Conservation (phyloP, 2,329 filamentous ascomycete genomes). For the Sporothrix globosa region DNA sequence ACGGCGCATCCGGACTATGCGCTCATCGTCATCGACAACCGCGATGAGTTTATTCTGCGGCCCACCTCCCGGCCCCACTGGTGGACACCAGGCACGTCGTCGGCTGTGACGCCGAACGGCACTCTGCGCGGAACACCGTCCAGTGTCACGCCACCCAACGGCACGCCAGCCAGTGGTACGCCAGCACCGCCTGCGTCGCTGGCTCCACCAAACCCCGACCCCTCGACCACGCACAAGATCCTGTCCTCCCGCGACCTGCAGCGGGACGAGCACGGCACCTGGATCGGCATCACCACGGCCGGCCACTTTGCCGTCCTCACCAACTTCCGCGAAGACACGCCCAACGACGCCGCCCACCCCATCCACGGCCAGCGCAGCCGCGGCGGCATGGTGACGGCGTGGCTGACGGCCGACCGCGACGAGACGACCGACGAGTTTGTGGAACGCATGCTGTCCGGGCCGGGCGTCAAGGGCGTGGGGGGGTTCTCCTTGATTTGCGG, state of each 20-base stretch:
- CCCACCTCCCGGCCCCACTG: constrained; percentile 67
- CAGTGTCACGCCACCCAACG: constrained; percentile 23
- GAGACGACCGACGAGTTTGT: constrained; percentile 57
- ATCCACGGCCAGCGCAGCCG: constrained; percentile 61
- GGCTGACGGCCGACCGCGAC: constrained; percentile 57
- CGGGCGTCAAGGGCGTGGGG: constrained; percentile 62
- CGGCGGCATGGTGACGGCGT: constrained; percentile 66
- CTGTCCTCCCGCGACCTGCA: constrained; percentile 66
- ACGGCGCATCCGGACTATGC: constrained; percentile 76
- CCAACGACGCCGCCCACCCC: constrained; percentile 55
- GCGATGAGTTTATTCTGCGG: constrained; percentile 71
- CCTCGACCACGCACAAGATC: constrained; percentile 44
- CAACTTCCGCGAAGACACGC: constrained; percentile 64
- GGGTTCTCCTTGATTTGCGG: constrained; percentile 70
- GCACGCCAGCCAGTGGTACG: background rate
- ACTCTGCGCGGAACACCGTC: background rate
- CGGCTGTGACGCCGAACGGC: constrained; percentile 26
- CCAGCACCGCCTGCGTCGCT: constrained; percentile 11
- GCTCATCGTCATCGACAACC: constrained; percentile 75
- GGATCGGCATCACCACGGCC: constrained; percentile 64
- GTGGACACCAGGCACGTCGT: constrained; percentile 54
- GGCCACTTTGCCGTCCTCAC: constrained; percentile 67
- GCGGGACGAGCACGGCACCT: constrained; percentile 65
- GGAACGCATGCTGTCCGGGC: constrained; percentile 54
- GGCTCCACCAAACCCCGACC: background rate